Evolutionary conservation across 768 basidiomycete species (phyloP).

Genomic region (Tricholoma flavovirens): DNA sequence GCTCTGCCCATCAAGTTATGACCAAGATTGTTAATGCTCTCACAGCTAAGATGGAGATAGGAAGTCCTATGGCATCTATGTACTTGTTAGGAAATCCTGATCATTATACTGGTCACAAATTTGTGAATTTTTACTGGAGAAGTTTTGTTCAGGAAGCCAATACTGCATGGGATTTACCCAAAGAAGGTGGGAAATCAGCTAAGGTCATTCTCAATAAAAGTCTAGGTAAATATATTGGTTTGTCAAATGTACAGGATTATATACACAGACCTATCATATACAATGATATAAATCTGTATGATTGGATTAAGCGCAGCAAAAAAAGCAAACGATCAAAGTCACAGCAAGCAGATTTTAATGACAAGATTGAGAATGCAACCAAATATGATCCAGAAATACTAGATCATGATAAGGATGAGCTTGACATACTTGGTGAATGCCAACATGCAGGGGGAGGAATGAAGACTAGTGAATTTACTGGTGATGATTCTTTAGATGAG

Average conservation of each 20-base stretch:
- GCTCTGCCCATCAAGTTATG: constrained; percentile 1
- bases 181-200: constrained; percentile 5
- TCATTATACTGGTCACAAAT: neutral
- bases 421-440: no score
- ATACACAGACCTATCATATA: constrained; percentile 7
- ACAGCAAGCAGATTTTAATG: neutral
- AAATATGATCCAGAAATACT: neutral
- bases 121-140: neutral
- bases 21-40: constrained; percentile 1
- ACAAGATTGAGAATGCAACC: neutral
- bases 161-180: neutral
- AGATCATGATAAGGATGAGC: neutral
- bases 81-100: no score
- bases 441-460: no score
- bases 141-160: neutral
- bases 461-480: neutral
- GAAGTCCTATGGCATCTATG: no score
- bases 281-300: constrained; percentile 9
- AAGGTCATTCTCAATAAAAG: constrained; percentile 14
- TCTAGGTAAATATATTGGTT: constrained; percentile 12
- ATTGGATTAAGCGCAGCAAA: constrained; percentile 24
- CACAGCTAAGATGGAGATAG: neutral
- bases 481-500: neutral
- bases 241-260: constrained; percentile 19
- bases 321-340: constrained; percentile 14